Evolutionary conservation across 306 rosid species (phyloP).

Genomic region (Leucaena leucocephala): DNA sequence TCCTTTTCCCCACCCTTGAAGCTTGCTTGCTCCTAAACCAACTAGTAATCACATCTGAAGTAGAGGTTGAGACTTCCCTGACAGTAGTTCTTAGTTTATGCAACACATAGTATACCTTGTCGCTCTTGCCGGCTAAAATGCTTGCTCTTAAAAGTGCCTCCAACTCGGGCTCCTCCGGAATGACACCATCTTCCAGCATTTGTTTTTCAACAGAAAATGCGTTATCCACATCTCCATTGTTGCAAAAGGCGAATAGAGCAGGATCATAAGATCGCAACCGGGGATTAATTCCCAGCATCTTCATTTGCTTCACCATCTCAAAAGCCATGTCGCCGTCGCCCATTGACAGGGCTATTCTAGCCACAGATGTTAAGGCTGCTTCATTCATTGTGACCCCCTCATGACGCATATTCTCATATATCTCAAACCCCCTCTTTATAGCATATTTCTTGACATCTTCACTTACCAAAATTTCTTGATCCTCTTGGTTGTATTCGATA

Average conservation of each 20-base stretch:
- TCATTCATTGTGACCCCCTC: conserved; percentile 75
- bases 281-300: conserved; percentile 75
- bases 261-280: conserved; percentile 85
- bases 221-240: conserved; percentile 66
- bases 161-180: conserved; percentile 91
- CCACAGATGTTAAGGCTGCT: conserved; percentile 91
- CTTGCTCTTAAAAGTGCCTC: conserved; percentile 75
- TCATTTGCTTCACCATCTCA: conserved; percentile 89
- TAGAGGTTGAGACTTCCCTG: conserved; percentile 63
- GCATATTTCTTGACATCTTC: conserved; percentile 79
- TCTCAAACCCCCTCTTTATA: conserved; percentile 69
- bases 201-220: conserved; percentile 86
- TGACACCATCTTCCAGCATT: conserved; percentile 83
- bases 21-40: conserved; percentile 82
- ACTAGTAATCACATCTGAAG: conserved; percentile 61
- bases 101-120: conserved; percentile 81
- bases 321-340: conserved; percentile 88
- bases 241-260: conserved; percentile 71
- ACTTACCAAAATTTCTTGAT: conserved; percentile 49
- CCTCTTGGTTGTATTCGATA: conserved; percentile 40
- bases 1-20: conserved; percentile 73
- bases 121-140: conserved; percentile 53
- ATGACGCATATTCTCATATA: conserved; percentile 67
- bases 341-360: conserved; percentile 94
- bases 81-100: conserved; percentile 72